phyloP scores from a whole-genome alignment of 192 early-diverging fungal species.

The Mortierella hygrophila region DNA sequence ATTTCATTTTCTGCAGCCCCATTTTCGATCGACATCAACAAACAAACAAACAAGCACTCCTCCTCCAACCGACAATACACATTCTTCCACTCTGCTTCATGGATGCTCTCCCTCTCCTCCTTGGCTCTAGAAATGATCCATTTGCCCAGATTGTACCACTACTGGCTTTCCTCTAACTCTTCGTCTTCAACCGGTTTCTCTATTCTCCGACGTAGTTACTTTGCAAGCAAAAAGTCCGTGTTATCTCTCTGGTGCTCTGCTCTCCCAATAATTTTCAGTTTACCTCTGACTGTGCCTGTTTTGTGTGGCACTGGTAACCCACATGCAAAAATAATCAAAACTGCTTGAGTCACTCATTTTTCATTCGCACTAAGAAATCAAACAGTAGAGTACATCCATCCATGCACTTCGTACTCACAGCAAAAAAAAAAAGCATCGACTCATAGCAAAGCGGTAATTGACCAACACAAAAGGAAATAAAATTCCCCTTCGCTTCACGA shows the following conservation, averaged over 20 bases:
- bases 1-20: background rate
- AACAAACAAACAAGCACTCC: background rate
- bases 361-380: background rate
- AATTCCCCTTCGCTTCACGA: too few species aligned
- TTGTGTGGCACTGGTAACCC: background rate
- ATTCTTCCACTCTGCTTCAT: too few species aligned
- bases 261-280: background rate
- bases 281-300: background rate
- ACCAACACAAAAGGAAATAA: too few species aligned
- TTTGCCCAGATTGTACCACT: background rate
- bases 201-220: background rate
- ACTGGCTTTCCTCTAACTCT: background rate
- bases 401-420: background rate
- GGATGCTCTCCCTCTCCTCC: background rate
- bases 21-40: background rate
- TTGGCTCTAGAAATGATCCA: background rate
- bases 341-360: constrained; percentile 12
- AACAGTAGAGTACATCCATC: too few species aligned
- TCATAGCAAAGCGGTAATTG: background rate
- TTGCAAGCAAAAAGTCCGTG: background rate
- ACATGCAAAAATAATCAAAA: constrained; percentile 7
- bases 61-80: background rate
- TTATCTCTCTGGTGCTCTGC: background rate
- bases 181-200: background rate
- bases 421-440: background rate